Evolutionary conservation across 441 rosid genomes (phyloP).

Genomic region (Croton setiger): DNA sequence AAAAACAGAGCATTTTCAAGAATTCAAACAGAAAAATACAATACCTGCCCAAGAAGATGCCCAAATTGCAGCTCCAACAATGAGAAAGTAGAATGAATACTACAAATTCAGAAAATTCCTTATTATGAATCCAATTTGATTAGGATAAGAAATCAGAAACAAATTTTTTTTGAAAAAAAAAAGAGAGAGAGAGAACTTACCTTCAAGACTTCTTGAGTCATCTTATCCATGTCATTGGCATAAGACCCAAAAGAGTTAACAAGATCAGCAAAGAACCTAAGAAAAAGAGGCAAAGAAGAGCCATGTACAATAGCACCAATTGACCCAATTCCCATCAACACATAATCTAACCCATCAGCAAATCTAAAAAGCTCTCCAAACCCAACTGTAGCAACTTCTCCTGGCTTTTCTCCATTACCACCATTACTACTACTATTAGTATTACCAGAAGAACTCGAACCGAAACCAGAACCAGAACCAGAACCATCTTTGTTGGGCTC

Average conservation of each 20-base stretch:
- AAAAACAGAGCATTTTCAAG: conserved; percentile 16
- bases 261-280: conserved; percentile 97
- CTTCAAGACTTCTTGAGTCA: conserved; percentile 98
- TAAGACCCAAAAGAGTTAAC: conserved; percentile 98
- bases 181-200: too few species aligned
- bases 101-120: conserved; percentile 33
- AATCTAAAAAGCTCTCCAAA: conserved; percentile 90
- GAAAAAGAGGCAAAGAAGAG: conserved; percentile 86
- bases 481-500: conserved; percentile 38
- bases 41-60: conserved; percentile 99
- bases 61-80: conserved; percentile 99
- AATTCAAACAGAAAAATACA: conserved; percentile 22
- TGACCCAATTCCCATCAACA: conserved; percentile 95
- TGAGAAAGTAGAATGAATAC: conserved; percentile 95
- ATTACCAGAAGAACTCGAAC: neutral
- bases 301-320: conserved; percentile 95
- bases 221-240: conserved; percentile 83
- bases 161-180: neutral
- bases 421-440: conserved; percentile 7
- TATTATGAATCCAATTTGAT: neutral
- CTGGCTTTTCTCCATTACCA: conserved; percentile 41
- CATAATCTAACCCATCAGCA: conserved; percentile 91
- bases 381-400: conserved; percentile 55
- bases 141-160: neutral
- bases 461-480: neutral